These are phyloP conservation scores for Rhodotorula toruloides DNA, from an alignment of 768 basidiomycete species.

Conservation along the genomic window DNA sequence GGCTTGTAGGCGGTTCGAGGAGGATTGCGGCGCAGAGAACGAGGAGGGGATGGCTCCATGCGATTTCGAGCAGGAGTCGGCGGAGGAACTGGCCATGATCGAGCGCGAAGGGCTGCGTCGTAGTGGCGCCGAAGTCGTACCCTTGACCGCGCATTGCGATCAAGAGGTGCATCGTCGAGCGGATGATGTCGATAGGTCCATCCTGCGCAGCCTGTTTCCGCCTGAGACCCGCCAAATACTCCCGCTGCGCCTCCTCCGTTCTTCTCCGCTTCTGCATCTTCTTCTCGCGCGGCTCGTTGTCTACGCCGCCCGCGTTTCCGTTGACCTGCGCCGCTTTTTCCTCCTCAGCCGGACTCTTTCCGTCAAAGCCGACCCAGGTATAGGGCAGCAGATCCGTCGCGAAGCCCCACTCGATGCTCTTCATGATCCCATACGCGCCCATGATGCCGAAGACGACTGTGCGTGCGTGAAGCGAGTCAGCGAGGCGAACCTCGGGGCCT, in stretches of 20 bases:
- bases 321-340: no score
- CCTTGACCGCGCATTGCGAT: slow-evolving; percentile 31
- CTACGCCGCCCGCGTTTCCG: not conserved
- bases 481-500: no score
- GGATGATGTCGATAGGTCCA: slow-evolving; percentile 5
- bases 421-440: slow-evolving; percentile 29
- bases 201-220: slow-evolving; percentile 6
- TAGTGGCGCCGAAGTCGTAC: slow-evolving; percentile 25
- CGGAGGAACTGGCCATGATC: slow-evolving; percentile 2
- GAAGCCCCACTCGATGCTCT: slow-evolving; percentile 30
- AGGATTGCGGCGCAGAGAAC: slow-evolving; percentile 16
- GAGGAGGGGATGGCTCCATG: slow-evolving; percentile 21
- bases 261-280: not conserved
- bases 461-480: no score
- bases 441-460: slow-evolving; percentile 26
- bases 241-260: slow-evolving; percentile 2
- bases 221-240: slow-evolving; percentile 4
- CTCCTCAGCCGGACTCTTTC: no score
- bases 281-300: not conserved
- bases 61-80: slow-evolving; percentile 19
- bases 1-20: slow-evolving; percentile 15
- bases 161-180: slow-evolving; percentile 22
- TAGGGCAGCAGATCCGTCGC: slow-evolving; percentile 28
- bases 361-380: slow-evolving; percentile 24
- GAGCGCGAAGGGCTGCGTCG: slow-evolving; percentile 6